Conservation (phyloP, 2,329 filamentous ascomycete species). For the Immersiporthe knoxdaviesiana region DNA sequence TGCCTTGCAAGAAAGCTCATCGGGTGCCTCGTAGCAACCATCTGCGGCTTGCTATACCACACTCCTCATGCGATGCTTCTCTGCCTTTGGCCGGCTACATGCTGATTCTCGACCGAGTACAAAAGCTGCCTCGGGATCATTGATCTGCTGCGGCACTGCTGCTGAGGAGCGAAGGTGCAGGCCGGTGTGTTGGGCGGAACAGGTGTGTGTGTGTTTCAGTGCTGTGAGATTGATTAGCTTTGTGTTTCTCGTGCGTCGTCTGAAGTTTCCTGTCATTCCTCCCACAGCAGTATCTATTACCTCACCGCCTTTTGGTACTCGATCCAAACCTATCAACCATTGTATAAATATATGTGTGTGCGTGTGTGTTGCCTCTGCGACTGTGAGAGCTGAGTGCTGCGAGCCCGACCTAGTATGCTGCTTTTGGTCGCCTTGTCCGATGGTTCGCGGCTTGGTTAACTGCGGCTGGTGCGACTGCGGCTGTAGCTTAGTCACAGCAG, state of each 20-base stretch:
- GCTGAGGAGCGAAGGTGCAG: background rate
- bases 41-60: too few relatives aligned
- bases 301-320: background rate
- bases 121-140: background rate
- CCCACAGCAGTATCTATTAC: too few relatives aligned
- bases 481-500: background rate
- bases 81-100: background rate
- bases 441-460: background rate
- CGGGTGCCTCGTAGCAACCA: background rate
- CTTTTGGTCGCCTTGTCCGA: background rate
- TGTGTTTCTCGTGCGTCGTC: background rate
- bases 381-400: background rate
- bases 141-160: background rate
- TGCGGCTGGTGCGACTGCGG: background rate
- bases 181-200: background rate
- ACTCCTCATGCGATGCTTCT: background rate
- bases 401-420: background rate
- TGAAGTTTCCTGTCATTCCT: background rate
- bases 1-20: background rate
- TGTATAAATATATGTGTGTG: too few relatives aligned
- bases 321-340: background rate
- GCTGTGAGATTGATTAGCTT: background rate
- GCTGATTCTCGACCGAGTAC: background rate
- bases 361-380: background rate
- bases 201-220: background rate